Evolutionary conservation across 208 protist genomes (phyloP), one percentile per base, ranked within the genome.

Genomic region (Eutreptiella sp.): DNA sequence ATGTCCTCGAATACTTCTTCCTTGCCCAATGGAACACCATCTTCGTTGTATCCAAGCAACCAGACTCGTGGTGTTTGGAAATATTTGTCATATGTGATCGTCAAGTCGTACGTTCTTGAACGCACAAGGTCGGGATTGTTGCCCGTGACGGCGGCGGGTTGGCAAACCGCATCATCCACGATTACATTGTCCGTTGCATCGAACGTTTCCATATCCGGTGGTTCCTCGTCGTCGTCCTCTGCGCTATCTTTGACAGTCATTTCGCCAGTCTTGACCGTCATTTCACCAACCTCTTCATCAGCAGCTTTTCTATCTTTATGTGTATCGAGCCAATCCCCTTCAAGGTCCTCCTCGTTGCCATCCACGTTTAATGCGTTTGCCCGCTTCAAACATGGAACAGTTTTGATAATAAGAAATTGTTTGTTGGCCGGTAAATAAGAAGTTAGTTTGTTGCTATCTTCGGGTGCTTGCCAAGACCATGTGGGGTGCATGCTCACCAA

Each of bases 11-110:
- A 94, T 66, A 97, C 90, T 54, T 96, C 65, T 32, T 89, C 76
- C 36, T 63, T 76, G 47, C 71, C 72, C 4, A 97, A 79, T 7
- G 80, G 89, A 32, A 80, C 34, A 2, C 63, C 50, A 27, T 70
- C 63, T 28, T 75, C 69, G 27, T 75, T 68, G 36, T 33, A 55
- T 1, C 94, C 94, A 53, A 92, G 90, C 31, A 98, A 68, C 80
- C 93, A 98, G 26, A 97, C 82, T 7, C 90, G 72, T 23, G 92
- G 94, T 14, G 92, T 96, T 67, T 91, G 79, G 53, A 97, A 94
- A 68, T 94, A 98, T 61, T 96, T 94, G 70, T 97, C 94, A 63
- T 97, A 98, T 0, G 92, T 92, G 46, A 98, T 96, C 48, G 76
- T 88, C 1, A 98, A 66, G 63, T 97, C 93, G 72, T 97, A 98